These are phyloP conservation scores for Chlamydomonas sp. DNA, from an alignment of 139 green algal genomes.

Conservation along the genomic window DNA sequence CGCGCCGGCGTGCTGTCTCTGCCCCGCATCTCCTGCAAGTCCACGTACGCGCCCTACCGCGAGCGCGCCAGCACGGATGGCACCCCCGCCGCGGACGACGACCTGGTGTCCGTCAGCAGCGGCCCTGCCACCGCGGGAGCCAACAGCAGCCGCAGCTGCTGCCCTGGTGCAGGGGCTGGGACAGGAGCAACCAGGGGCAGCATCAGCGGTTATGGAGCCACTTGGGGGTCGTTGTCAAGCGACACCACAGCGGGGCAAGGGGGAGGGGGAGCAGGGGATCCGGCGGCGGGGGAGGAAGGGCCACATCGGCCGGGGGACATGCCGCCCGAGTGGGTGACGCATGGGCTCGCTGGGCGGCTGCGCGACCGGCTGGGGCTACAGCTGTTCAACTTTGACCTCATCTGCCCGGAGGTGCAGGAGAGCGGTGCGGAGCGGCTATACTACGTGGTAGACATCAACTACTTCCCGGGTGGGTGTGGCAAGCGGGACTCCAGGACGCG, in stretches of 20 bases:
- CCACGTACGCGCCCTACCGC: conserved; percentile 20
- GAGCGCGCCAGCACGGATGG: not conserved
- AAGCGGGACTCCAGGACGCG: too few species aligned
- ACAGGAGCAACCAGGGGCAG: too few species aligned
- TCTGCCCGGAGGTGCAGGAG: conserved; percentile 59
- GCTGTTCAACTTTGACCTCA: conserved; percentile 93
- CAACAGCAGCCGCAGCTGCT: not conserved
- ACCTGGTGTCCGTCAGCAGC: too few species aligned
- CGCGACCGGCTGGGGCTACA: conserved; percentile 67
- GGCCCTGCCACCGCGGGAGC: not conserved
- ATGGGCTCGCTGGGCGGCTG: conserved; percentile 62
- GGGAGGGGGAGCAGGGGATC: too few species aligned
- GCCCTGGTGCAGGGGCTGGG: not conserved
- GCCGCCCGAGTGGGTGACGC: conserved; percentile 79
- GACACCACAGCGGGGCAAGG: too few species aligned
- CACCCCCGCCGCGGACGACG: too few species aligned
- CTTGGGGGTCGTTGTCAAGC: too few species aligned
- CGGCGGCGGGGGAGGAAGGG: too few species aligned
- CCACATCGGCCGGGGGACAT: too few species aligned
- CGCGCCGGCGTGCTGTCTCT: conserved; percentile 53
- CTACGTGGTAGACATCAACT: conserved; percentile 68
- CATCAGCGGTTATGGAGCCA: too few species aligned
- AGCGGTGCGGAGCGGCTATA: conserved; percentile 40
- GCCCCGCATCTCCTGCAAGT: conserved; percentile 64
- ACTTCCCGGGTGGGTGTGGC: conserved; percentile 41